phyloP scores from a whole-genome alignment of 306 rosid species.

The Ziziphus jujuba region DNA sequence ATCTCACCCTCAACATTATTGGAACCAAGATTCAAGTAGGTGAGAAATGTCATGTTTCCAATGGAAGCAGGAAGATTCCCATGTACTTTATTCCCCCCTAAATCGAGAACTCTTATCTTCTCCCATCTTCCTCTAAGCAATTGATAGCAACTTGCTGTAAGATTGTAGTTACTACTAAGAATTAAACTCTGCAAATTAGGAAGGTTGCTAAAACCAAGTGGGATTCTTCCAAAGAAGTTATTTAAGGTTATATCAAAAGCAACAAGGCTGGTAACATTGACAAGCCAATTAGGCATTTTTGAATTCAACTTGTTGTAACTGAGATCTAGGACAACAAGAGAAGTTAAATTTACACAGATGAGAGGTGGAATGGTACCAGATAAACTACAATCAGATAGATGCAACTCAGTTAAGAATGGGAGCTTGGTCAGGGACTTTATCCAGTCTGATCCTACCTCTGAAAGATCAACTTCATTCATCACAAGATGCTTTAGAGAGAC shows the following conservation, averaged over 20 bases:
- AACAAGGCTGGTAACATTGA: conserved; percentile 36
- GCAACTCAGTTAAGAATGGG: conserved; percentile 34
- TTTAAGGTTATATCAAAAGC: conserved; percentile 8
- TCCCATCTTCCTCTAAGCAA: conserved; percentile 37
- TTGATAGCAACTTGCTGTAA: conserved; percentile 39
- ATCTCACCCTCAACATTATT: conserved; percentile 36
- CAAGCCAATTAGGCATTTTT: conserved; percentile 44
- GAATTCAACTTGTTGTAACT: conserved; percentile 26
- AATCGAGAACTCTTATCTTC: conserved; percentile 20
- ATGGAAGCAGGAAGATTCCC: conserved; percentile 37
- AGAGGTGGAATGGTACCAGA: conserved; percentile 27
- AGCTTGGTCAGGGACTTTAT: conserved; percentile 24
- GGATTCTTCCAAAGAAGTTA: conserved; percentile 42
- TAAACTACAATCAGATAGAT: conserved; percentile 22
- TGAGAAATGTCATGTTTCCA: conserved; percentile 46
- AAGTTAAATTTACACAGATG: conserved; percentile 31
- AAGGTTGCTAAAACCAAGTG: conserved; percentile 37
- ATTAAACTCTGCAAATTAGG: conserved; percentile 25
- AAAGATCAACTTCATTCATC: conserved; percentile 39
- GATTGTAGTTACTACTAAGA: conserved; percentile 16
- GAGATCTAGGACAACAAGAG: conserved; percentile 38
- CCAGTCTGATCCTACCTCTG: conserved; percentile 31
- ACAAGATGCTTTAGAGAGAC: conserved; percentile 38
- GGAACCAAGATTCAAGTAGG: not conserved
- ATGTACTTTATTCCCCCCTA: conserved; percentile 23